Base-by-base conservation (phyloP, 306 rosid genomes). In the Oxytropis ochrocephala region DNA sequence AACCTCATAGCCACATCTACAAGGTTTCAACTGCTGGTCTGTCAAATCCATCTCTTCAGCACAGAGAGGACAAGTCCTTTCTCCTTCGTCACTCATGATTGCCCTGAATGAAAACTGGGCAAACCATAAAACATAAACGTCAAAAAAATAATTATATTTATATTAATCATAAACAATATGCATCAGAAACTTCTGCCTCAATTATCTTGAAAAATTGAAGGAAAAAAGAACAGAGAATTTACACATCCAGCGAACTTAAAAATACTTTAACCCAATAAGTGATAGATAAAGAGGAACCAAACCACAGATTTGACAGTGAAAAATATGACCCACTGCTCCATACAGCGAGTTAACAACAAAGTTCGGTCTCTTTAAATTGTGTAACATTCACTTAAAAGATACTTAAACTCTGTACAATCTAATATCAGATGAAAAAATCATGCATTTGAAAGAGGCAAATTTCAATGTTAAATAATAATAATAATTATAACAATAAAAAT, bases 11-110 rank as follows among this genome's bases (percentile, higher is more conserved):
- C 99, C 99, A 66, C 99, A 95, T 77, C 75, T 87, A 88, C 99
- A 95, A 12, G 99, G 97, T 69, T 95, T 95, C 91, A 95, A 69
- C 50, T 95, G 99, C 85, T 95, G 97, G 85, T 95, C 99, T 11
- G 99, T 95, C 84, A 89, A 86, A 87, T 91, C 99, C 99, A 95
- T 95, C 79, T 95, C 99, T 79, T 95, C 97, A 0, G 97, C 96
- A 27, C 99, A 95, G 67, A 95, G 99, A 73, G 97, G 99, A 51
- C 99, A 95, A 65, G 96, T 85, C 84, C 83, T 95, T 75, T 95
- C 99, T 75, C 92, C 96, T 82, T 82, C 89, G 17, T 91, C 99
- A 69, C 96, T 89, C 99, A 95, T 95, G 93, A 77, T 95, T 84
- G 78, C 82, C 84, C 75, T 77, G 18, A 47, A 64, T 2, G 67